Evolutionary conservation across 192 early-diverging fungal genomes (phyloP).

Genomic region (Piromyces finnis): DNA sequence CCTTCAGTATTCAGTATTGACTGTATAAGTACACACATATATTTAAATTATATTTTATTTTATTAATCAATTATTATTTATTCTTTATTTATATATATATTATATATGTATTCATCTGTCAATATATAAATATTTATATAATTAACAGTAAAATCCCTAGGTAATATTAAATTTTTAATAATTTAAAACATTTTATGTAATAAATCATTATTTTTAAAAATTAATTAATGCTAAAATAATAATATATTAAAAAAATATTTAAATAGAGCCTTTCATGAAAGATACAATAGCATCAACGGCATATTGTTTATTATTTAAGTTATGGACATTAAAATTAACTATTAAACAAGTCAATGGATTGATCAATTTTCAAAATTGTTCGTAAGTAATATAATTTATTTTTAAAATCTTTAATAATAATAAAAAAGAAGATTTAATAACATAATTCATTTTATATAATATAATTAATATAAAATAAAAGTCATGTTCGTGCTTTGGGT

Average conservation of each 20-base stretch:
- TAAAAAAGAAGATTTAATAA: background rate
- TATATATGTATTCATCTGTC: too few relatives aligned
- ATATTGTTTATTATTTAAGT: conserved; percentile 66
- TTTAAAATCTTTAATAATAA: background rate
- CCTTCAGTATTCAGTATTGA: too few relatives aligned
- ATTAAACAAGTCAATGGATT: conserved; percentile 58
- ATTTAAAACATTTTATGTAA: too few relatives aligned
- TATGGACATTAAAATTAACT: conserved; percentile 60
- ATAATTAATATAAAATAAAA: conserved; percentile 1
- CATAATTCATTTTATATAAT: background rate
- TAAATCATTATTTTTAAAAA: too few relatives aligned
- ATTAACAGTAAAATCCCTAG: too few relatives aligned
- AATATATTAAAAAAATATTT: background rate
- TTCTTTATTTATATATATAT: too few relatives aligned
- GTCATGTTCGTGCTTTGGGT: conserved; percentile 56
- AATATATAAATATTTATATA: too few relatives aligned
- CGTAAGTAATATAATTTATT: background rate
- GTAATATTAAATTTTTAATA: too few relatives aligned
- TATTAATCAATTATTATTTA: too few relatives aligned
- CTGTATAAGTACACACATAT: too few relatives aligned
- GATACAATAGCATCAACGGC: conserved; percentile 61
- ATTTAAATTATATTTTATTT: too few relatives aligned
- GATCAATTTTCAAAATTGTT: conserved; percentile 47
- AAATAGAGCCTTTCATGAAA: conserved; percentile 58
- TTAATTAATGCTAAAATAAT: too few relatives aligned